Base-by-base conservation (phyloP, 768 basidiomycete genomes). In the Psilocybe cubensis region DNA sequence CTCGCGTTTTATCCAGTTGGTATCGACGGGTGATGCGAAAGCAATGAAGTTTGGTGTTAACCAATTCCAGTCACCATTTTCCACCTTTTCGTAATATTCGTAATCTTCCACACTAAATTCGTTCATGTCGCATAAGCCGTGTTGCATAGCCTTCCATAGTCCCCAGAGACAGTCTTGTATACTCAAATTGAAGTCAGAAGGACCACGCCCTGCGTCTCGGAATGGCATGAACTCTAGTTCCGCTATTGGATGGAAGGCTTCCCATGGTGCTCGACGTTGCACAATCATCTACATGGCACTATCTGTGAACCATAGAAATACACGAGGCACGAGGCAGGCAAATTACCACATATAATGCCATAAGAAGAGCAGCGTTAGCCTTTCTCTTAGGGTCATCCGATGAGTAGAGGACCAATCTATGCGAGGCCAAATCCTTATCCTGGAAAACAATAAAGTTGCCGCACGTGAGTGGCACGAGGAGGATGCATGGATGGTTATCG, bases 21-120 rank as follows among this genome's bases (percentile, higher is more conserved):
- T 77, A 68, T 96, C 93, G 60, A 92, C 84, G 0, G 95, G 96
- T 0, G 93, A 95, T 3, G 96, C 96, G 65, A 98, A 96, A 10
- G 96, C 94, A 64, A 98, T 90, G 67, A 95, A 94, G 61, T 89
- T 83, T 1, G 92, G 92, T 0, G 92, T 93, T 73, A 94, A 81
- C 92, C 92, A 96, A 67, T 96, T 96, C 91, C 94, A 95, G 71
- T 96, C 94, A 12, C 92, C 91, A 67, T 94, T 94, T 73, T 94
- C 93, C 41, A 96, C 94, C 73, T 95, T 95, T 70, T 98, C 96
- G 70, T 95, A 96, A 69, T 79, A 89, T 71, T 95, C 93, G 69
- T 98, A 98, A 60, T 96, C 94, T 59, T 91, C 89, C 43, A 94
- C 85, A 67, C 87, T 91, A 73, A 98, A 98, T 63, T 92, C 91